A percentile compares a stretch with the other conserved stretches of the same genome.
Evolutionary conservation across 345 rosid genomes (phyloP).

Genomic region (Citrus glauca): DNA sequence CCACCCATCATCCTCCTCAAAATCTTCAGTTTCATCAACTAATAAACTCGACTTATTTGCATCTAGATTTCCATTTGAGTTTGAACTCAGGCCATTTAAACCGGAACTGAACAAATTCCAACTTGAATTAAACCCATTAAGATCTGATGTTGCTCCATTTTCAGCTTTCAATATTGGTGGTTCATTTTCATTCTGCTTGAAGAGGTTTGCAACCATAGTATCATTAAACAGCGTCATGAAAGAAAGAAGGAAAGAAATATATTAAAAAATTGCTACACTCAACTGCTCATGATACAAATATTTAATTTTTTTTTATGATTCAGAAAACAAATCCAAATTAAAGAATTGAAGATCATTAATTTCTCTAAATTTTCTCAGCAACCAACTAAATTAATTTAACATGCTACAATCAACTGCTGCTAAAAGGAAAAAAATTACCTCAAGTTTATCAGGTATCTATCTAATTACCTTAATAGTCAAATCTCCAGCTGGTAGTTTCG

Average conservation of each 20-base stretch:
- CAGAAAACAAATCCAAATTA: not conserved
- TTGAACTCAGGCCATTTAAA: constrained; percentile 7
- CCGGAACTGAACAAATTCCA: constrained; percentile 36
- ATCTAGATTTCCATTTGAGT: not conserved
- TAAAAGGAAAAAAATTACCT: not conserved
- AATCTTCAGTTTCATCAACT: constrained; percentile 12
- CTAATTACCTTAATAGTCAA: constrained; percentile 28
- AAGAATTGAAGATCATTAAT: not conserved
- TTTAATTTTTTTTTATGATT: no score
- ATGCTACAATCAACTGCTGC: not conserved
- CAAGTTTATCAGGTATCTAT: constrained; percentile 1
- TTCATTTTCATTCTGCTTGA: constrained; percentile 13
- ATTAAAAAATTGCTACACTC: not conserved
- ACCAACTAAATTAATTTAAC: constrained; percentile 25
- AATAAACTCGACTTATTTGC: not conserved
- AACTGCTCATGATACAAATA: not conserved
- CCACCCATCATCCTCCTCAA: constrained; percentile 35
- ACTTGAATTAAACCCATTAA: constrained; percentile 17
- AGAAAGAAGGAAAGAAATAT: not conserved
- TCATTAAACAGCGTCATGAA: constrained; percentile 1
- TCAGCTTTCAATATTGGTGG: constrained; percentile 19
- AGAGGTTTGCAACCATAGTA: not conserved
- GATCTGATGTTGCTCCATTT: constrained; percentile 14
- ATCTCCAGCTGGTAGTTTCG: not conserved
- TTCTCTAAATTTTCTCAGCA: not conserved